Evolutionary conservation across 805 yeast genomes (phyloP).

Genomic region (Metschnikowia gelsemii): DNA sequence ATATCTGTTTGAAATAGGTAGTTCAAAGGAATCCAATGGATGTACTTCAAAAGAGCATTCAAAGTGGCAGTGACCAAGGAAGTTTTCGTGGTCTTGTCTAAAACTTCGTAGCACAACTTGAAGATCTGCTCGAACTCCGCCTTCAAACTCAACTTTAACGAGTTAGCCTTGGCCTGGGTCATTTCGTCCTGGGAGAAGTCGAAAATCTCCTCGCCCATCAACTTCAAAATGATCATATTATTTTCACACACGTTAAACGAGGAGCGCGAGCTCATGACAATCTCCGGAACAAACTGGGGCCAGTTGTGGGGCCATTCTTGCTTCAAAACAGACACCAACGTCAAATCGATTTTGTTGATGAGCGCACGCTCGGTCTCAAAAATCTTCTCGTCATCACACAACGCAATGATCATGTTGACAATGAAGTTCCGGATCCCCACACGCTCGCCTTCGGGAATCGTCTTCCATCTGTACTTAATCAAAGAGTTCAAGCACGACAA

Average conservation of each 20-base stretch:
- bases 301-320: constrained; percentile 99
- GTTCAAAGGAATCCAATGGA: constrained; percentile 92
- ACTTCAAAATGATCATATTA: constrained; percentile 87
- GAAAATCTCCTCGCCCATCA: constrained; percentile 92
- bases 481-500: constrained; percentile 84
- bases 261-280: constrained; percentile 78
- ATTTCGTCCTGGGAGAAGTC: constrained; percentile 94
- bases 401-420: constrained; percentile 87
- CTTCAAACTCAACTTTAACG: constrained; percentile 78
- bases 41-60: constrained; percentile 75
- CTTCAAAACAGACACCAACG: constrained; percentile 88
- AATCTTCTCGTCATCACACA: constrained; percentile 78
- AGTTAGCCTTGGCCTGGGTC: constrained; percentile 92
- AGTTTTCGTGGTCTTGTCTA: constrained; percentile 85
- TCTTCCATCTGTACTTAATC: constrained; percentile 91
- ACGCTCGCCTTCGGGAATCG: constrained; percentile 84
- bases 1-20: constrained; percentile 87
- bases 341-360: constrained; percentile 89
- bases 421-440: constrained; percentile 91
- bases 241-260: constrained; percentile 95
- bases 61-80: constrained; percentile 82
- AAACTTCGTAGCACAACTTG: constrained; percentile 87
- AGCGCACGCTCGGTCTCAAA: constrained; percentile 75
- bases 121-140: constrained; percentile 92
- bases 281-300: constrained; percentile 96